phyloP scores from a whole-genome alignment of 352 stramenopile genomes.

The Blastocystis sp. region DNA sequence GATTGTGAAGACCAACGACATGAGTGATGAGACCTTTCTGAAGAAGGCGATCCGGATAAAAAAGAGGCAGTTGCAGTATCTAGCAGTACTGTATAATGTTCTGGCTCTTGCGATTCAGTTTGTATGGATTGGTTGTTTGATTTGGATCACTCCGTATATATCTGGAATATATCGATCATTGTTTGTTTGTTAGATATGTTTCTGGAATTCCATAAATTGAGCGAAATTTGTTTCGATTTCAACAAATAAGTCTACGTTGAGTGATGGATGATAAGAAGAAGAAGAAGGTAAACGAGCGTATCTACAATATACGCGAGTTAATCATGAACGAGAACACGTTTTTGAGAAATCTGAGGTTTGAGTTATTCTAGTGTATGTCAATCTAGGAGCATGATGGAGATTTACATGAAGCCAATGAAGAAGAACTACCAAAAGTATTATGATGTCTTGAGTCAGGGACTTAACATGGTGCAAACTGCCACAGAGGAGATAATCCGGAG shows the following conservation, averaged over 20 bases:
- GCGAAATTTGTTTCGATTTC: background rate
- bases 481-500: background rate
- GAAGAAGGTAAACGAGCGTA: background rate
- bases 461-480: background rate
- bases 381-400: background rate
- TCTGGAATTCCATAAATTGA: background rate
- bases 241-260: background rate
- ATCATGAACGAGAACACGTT: background rate
- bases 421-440: background rate
- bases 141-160: background rate
- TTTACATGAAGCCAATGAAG: conserved; percentile 41
- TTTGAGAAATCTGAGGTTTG: background rate
- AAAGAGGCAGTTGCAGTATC: background rate
- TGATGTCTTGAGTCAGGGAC: background rate
- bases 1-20: background rate
- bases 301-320: conserved; percentile 3
- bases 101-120: background rate
- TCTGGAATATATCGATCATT: background rate
- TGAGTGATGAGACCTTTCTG: background rate
- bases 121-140: background rate
- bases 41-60: background rate
- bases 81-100: background rate
- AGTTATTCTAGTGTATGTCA: background rate
- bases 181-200: background rate
- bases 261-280: conserved; percentile 36